phyloP scores from a whole-genome alignment of 768 basidiomycete genomes.

The Pleurotus tuoliensis region DNA sequence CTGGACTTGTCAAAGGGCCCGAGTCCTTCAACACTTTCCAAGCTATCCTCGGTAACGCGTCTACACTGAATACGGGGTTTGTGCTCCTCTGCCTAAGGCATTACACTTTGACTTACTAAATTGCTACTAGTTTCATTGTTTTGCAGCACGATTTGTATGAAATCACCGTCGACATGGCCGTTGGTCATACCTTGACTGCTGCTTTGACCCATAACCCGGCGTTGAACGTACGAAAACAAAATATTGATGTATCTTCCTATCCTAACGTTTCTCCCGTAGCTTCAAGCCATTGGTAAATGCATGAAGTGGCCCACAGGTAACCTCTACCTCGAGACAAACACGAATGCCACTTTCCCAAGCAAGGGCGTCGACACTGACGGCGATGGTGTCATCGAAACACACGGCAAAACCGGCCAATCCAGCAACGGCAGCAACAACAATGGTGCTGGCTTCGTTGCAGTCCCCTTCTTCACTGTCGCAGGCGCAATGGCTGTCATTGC shows the following conservation, averaged over 20 bases:
- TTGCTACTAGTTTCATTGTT: conserved; percentile 67
- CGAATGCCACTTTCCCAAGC: conserved; percentile 60
- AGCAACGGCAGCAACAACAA: background rate
- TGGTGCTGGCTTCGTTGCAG: background rate
- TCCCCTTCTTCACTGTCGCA: conserved; percentile 1
- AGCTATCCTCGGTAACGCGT: conserved; percentile 66
- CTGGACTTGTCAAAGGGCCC: conserved; percentile 64
- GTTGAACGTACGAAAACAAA: conserved; percentile 25
- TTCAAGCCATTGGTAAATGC: conserved; percentile 80
- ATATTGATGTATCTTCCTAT: background rate
- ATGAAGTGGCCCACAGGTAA: conserved; percentile 56
- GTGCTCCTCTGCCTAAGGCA: conserved; percentile 12
- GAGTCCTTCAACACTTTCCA: conserved; percentile 68
- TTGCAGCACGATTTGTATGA: conserved; percentile 84
- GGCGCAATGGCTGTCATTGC: conserved; percentile 5
- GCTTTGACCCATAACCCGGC: conserved; percentile 64
- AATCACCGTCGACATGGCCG: conserved; percentile 86
- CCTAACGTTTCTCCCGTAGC: conserved; percentile 26
- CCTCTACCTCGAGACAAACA: conserved; percentile 82
- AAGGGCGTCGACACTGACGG: conserved; percentile 34
- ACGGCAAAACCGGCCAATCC: conserved; percentile 19
- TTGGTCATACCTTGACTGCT: conserved; percentile 79
- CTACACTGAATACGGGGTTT: conserved; percentile 55
- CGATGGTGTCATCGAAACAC: conserved; percentile 31
- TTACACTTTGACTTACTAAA: background rate